Base-by-base conservation (phyloP, 1,284 basidiomycete species). In the Leccinum glutinopallens region DNA sequence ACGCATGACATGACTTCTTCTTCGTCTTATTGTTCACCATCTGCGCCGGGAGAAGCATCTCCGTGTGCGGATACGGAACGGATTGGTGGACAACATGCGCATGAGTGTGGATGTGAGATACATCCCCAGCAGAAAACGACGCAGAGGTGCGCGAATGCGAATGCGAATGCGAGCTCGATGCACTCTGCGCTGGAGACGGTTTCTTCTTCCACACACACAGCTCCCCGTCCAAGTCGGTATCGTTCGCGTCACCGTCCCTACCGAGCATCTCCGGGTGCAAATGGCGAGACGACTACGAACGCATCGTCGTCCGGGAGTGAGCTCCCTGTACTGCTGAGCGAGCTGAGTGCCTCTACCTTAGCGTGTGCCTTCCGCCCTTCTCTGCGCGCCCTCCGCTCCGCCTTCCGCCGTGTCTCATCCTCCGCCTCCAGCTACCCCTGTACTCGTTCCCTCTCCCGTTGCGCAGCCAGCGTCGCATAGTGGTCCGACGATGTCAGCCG, bases 191-290 rank as follows among this genome's bases (percentile, higher is more conserved):
- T 22, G 22, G 22, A 22, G 22, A 22, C 22, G 22, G 22, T 22
- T 22, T 22, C 22, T 22, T 22, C 22, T 22, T 22, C 22, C 22
- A 22, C 22, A 22, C 22, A 22, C 22, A 22, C 22, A 22, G 25
- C 51, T 79, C 81, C 0, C 83, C 88, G 56, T 83, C 89, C 22
- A 90, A 80, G 73, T 90, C 89, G 0, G 84, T 86, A 51, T 79
- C 81, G 8, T 83, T 86, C 2, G 75, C 82, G 1, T 82, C 83
- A 5, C 22, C 59, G 2, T 53, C 59, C 29, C 2, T 22, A 13
- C 43, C n/a, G 2, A 37, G 57, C 39, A 57, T 43, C 17, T 32
- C 19, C 3, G 25, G 19, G 9, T 19, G 57, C 1, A 37, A 56
- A 49, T 49, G 61, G n/a, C 7, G 60, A 37, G 17, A 29, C 8